Evolutionary conservation across 768 basidiomycete species (phyloP), one percentile per base, ranked within the genome.

Genomic region (Peribolospora kevripleyi): DNA sequence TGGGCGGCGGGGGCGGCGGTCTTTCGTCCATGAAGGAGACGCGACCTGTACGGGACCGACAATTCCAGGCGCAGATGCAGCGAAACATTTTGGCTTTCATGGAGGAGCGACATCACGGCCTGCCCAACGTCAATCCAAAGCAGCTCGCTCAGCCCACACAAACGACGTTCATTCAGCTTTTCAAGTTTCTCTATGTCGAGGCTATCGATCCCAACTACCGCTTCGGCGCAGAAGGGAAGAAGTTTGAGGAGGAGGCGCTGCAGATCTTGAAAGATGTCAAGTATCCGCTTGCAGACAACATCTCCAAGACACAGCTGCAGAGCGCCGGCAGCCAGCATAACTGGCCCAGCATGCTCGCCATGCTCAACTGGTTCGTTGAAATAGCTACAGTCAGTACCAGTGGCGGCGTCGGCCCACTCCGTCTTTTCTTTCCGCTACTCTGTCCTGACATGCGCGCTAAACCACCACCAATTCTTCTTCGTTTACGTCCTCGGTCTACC

Each of bases 331-430:
- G 80, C 54, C 81, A 82, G 71, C 82, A 85, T 68, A 79, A 81
- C n/a, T 97, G 91, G 93, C 84, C 86, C 0, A 72, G 77, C 25
- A 68, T 93, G 37, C 71, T 97, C 11, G 91, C 83, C 25, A 82
- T 84, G 63, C 65, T 97, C 42, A 82, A 90, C 67, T 98, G 93
- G 93, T 69, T 98, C 10, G 84, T 83, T 6, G 80, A 84, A 61
- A 66, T 84, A 60, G 80, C 82, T 62, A 81, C 80, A 70, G 91
- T 90, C 61, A 52, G 25, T 25, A 25, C 25, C 25, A 25, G 25
- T 25, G 25, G 25, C 25, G 25, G 37, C 11, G 58, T 48, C n/a
- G 42, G 40, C 1, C 10, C 8, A 8, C 14, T 50, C 9, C 5
- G 10, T 9, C 4, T 6, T 25, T 54, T 2, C 39, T 39, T 13